Evolutionary conservation across 306 rosid species (phyloP), one percentile per base, ranked within the genome.

Genomic region (Cyclanthera cordifolia): DNA sequence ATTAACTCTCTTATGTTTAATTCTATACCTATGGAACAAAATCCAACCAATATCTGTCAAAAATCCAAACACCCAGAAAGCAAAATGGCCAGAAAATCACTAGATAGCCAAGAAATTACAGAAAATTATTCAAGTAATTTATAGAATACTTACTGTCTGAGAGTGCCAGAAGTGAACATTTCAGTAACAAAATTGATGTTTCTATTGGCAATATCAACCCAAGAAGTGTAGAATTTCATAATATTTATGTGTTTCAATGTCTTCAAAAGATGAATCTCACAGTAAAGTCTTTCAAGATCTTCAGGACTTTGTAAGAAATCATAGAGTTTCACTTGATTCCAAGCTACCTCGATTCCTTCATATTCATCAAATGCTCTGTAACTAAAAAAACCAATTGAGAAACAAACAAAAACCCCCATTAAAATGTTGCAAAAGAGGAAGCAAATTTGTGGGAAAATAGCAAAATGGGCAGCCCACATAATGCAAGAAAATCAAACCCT

Each of bases 91-190:
- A 34, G 8, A 34, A 34, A 34, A 34, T 0, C 5, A 45, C 25
- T 12, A 43, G 12, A 65, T 20, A 43, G 41, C 32, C 39, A 41
- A 45, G 21, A 65, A 14, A 24, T 14, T 0, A 10, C 23, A 49
- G 19, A 48, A 50, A 39, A 28, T 2, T 25, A 24, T 49, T 14
- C 6, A 43, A 51, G 11, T 37, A n/a, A n/a, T n/a, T 30, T 57
- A 57, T 32, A 43, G 72, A 46, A 56, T 24, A 56, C 89, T 70
- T 75, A 92, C 98, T 92, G 98, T 69, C 95, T 85, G 21, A 92
- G 88, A 75, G 98, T 89, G 47, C 98, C 98, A 70, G 98, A 92
- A 74, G 96, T 87, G 86, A 92, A 92, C 95, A 92, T 84, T 76
- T 92, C 98, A 15, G 98, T 89, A 15, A 92, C 89, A 13, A 92